Conservation (phyloP, 495 filamentous ascomycete species). For the Acidomyces sp. region DNA sequence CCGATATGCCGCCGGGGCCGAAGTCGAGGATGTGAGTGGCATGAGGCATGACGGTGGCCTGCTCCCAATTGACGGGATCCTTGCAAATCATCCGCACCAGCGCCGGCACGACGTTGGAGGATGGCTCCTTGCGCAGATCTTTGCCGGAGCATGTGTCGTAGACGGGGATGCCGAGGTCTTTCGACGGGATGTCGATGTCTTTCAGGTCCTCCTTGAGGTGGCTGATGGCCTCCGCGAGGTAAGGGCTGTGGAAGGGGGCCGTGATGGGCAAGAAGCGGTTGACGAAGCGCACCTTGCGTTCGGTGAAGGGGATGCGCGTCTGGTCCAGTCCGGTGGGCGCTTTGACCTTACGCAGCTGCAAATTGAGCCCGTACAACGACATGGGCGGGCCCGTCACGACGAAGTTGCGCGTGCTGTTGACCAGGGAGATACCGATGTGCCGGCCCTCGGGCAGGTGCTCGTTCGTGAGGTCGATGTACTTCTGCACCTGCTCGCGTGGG, state of each 20-base stretch:
- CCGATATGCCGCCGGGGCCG: conserved; percentile 89
- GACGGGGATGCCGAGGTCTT: conserved; percentile 63
- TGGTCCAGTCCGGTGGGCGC: conserved; percentile 93
- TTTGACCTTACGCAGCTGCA: conserved; percentile 88
- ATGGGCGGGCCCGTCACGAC: conserved; percentile 94
- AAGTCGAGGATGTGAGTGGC: conserved; percentile 95
- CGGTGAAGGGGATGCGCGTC: conserved; percentile 82
- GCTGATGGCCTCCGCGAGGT: conserved; percentile 64
- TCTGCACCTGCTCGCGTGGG: conserved; percentile 67
- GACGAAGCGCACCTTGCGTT: conserved; percentile 90
- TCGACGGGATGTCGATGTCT: conserved; percentile 56
- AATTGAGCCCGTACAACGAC: conserved; percentile 88
- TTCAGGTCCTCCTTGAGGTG: conserved; percentile 77
- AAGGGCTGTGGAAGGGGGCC: conserved; percentile 93
- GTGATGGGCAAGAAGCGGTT: conserved; percentile 97
- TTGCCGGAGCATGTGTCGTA: conserved; percentile 77
- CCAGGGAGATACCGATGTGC: conserved; percentile 86
- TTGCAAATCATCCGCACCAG: conserved; percentile 87
- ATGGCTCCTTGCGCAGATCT: conserved; percentile 56
- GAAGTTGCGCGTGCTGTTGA: conserved; percentile 93
- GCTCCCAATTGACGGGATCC: conserved; percentile 87
- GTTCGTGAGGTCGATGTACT: conserved; percentile 91
- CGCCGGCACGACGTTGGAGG: conserved; percentile 58
- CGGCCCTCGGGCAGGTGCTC: conserved; percentile 82
- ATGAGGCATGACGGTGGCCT: conserved; percentile 71